A percentile compares a stretch with the other conserved stretches of the same genome.
Evolutionary conservation across 2,329 filamentous ascomycete genomes (phyloP).

Genomic region (Chaetothyriales sp.): DNA sequence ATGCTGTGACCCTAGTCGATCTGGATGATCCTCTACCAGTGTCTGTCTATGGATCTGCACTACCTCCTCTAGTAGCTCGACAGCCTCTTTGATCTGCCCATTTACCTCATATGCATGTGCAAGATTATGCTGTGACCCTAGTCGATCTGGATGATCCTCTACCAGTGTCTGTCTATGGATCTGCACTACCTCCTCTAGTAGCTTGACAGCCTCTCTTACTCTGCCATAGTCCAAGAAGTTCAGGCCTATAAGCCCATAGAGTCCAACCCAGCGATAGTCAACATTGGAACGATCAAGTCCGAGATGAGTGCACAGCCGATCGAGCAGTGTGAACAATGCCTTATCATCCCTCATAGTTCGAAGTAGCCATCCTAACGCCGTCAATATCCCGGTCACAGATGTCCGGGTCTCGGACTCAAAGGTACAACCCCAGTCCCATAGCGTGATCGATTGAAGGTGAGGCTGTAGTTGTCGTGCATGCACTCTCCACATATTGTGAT

Average conservation of each 20-base stretch:
- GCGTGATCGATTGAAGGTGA: conserved; percentile 8
- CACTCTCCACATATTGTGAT: conserved; percentile 2
- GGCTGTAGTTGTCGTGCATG: conserved; percentile 6
- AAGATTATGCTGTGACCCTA: too few relatives aligned
- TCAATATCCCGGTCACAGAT: conserved; percentile 3
- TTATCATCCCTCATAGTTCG: neutral
- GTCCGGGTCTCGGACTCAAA: neutral
- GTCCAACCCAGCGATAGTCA: too few relatives aligned
- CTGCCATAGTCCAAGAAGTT: too few relatives aligned
- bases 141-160: too few relatives aligned
- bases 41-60: too few relatives aligned
- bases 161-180: too few relatives aligned
- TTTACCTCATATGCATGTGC: too few relatives aligned
- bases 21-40: too few relatives aligned
- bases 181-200: conserved; percentile 3
- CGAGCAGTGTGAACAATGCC: neutral
- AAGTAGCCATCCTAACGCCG: conserved; percentile 3
- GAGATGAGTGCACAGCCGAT: neutral
- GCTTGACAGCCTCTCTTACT: conserved; percentile 9
- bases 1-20: too few relatives aligned
- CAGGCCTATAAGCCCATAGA: too few relatives aligned
- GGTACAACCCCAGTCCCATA: conserved; percentile 3
- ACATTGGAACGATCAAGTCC: neutral
- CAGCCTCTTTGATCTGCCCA: too few relatives aligned
- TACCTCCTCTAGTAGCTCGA: too few relatives aligned